Evolutionary conservation across 768 basidiomycete species (phyloP), one percentile per base, ranked within the genome.

Genomic region (Termitomyces eurrhizus): DNA sequence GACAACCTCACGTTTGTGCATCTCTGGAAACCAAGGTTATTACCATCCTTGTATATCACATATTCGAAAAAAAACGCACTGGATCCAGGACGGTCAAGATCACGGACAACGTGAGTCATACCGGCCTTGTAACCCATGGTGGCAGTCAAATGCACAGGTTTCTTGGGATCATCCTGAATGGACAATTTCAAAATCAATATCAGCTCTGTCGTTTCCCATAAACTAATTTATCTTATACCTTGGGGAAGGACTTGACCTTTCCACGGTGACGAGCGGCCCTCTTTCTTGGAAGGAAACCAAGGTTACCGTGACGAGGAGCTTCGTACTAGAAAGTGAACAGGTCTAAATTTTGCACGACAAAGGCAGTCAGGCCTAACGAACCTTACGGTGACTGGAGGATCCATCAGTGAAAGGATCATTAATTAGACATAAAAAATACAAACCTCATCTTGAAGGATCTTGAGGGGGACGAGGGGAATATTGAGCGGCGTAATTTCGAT

Each of bases 1-100:
- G 64, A 99, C 97, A 63, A 99, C 89, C 78, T 99, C 97, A 74
- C 93, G 90, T 83, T 98, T 99, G 90, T 99, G 97, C 95, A 98
- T 97, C 83, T 99, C 95, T 98, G 42, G 45, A 18, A 26, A 24
- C 50, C 7, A 58, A 39, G 45, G 53, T 59, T 61, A 52, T 59
- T 1, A 49, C 37, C 0, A 60, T 24, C 18, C 16, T 62, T 29
- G 14, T 46, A 36, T 13, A 55, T n/a, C 14, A 24, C 45, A 46
- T 1, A 4, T 24, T 45, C 52, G 21, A 21, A 0, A 21, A 58
- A n/a, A 88, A 16, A 88, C 95, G 72, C 73, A 98, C 95, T 99
- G 72, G 97, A 98, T 67, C 96, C 97, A 55, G 96, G 96, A 73
- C 97, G 93, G 81, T 98, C 97, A 70, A 98, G 92, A 73, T 99